These are phyloP conservation scores for Miamiensis avidus DNA, from an alignment of 169 alveolate species.

Conservation along the genomic window DNA sequence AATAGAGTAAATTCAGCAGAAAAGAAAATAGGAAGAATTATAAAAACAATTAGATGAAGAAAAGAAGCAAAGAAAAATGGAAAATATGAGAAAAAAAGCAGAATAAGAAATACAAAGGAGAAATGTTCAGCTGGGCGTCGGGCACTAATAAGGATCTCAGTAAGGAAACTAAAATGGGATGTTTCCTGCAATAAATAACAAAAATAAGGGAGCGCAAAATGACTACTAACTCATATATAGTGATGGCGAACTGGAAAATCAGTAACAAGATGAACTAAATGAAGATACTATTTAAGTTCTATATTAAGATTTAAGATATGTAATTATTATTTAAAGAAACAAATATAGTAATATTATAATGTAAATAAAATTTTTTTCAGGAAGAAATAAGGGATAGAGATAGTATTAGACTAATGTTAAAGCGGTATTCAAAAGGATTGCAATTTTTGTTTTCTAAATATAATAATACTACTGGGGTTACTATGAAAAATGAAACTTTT, in stretches of 20 bases:
- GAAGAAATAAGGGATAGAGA: slow-evolving; percentile 52
- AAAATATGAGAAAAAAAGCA: slow-evolving; percentile 27
- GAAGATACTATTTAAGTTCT: not conserved
- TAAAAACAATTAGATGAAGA: slow-evolving; percentile 42
- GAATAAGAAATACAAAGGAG: slow-evolving; percentile 40
- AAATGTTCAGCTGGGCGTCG: not conserved
- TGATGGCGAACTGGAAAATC: not conserved
- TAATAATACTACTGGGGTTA: slow-evolving; percentile 44
- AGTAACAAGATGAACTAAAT: not conserved
- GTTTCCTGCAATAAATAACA: not conserved
- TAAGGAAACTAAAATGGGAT: too few relatives aligned
- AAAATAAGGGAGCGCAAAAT: slow-evolving; percentile 6
- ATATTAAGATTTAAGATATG: not conserved
- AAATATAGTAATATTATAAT: not conserved
- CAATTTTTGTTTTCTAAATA: slow-evolving; percentile 61
- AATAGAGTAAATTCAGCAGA: not conserved
- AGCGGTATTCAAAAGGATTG: slow-evolving; percentile 44
- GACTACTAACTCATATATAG: slow-evolving; percentile 14
- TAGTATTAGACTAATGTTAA: slow-evolving; percentile 26
- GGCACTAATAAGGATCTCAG: not conserved
- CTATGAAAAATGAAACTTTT: slow-evolving; percentile 35
- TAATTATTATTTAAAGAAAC: too few relatives aligned
- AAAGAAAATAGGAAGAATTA: slow-evolving; percentile 14
- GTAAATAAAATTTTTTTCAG: slow-evolving; percentile 3
- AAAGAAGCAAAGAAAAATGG: slow-evolving; percentile 22